Percentiles rank a stretch among this genome's conserved stretches.
Conservation (phyloP, 2,329 filamentous ascomycete genomes). For the Zasmidium angulare region DNA sequence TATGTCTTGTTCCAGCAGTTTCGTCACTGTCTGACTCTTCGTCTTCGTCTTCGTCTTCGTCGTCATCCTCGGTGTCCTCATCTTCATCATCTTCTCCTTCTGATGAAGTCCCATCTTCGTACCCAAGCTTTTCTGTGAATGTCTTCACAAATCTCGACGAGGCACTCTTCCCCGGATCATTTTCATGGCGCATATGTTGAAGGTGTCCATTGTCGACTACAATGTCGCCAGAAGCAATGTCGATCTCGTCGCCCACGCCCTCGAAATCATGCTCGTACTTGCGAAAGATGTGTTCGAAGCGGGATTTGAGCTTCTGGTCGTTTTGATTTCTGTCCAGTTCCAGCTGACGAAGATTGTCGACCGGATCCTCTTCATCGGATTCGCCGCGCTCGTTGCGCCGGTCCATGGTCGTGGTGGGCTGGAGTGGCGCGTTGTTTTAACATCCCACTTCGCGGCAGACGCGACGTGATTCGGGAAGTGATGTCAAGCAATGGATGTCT, state of each 20-base stretch:
- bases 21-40: slow-evolving; percentile 3
- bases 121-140: slow-evolving; percentile 34
- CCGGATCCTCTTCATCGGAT: neutral
- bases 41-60: slow-evolving; percentile 10
- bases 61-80: slow-evolving; percentile 36
- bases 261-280: slow-evolving; percentile 73
- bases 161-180: slow-evolving; percentile 45
- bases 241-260: slow-evolving; percentile 84
- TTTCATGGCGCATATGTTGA: slow-evolving; percentile 59
- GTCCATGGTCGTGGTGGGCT: neutral
- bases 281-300: slow-evolving; percentile 83
- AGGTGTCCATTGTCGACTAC: slow-evolving; percentile 92
- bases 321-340: slow-evolving; percentile 45
- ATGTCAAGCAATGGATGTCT: neutral
- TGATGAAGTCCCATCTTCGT: slow-evolving; percentile 26
- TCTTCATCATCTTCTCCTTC: slow-evolving; percentile 34
- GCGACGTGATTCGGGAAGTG: neutral
- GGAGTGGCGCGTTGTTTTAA: neutral
- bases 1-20: neutral
- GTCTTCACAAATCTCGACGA: slow-evolving; percentile 32
- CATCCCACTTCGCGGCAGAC: neutral
- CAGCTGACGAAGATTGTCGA: slow-evolving; percentile 13
- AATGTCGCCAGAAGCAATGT: slow-evolving; percentile 75
- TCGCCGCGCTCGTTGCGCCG: neutral
- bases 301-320: slow-evolving; percentile 72